A percentile compares a stretch with the other conserved stretches of the same genome.
Conservation (phyloP, 2,329 filamentous ascomycete genomes). For the Penicillium crustosum region DNA sequence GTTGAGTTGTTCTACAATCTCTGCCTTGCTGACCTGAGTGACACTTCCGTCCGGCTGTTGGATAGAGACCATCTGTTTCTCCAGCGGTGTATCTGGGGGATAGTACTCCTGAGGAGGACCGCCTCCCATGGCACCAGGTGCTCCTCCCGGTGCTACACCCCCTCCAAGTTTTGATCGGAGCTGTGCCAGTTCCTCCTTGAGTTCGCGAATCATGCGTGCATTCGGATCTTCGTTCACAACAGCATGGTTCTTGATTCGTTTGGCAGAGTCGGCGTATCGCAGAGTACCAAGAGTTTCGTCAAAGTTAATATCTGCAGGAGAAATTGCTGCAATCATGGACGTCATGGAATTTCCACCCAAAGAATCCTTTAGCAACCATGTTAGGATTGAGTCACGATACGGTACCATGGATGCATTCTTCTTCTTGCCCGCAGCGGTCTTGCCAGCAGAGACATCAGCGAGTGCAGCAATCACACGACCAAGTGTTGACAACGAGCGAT, state of each 20-base stretch:
- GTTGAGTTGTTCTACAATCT: constrained; percentile 93
- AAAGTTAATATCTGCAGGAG: constrained; percentile 97
- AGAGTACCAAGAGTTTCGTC: constrained; percentile 95
- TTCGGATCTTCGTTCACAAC: constrained; percentile 99
- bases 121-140: constrained; percentile 48
- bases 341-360: constrained; percentile 98
- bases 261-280: constrained; percentile 94
- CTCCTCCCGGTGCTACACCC: constrained; percentile 46
- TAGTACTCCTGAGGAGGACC: constrained; percentile 76
- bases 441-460: constrained; percentile 78
- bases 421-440: constrained; percentile 66
- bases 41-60: constrained; percentile 78
- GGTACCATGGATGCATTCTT: constrained; percentile 78
- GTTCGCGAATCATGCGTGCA: constrained; percentile 94
- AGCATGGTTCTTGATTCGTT: constrained; percentile 99
- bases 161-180: constrained; percentile 81
- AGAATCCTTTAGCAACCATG: constrained; percentile 96
- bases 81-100: constrained; percentile 84
- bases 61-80: constrained; percentile 95
- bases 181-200: constrained; percentile 90
- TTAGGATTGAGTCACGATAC: constrained; percentile 94
- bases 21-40: constrained; percentile 96
- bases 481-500: constrained; percentile 90
- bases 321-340: constrained; percentile 99
- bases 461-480: constrained; percentile 96